Base-by-base conservation (phyloP, 306 rosid species). In the Sphenostylis stenocarpa region DNA sequence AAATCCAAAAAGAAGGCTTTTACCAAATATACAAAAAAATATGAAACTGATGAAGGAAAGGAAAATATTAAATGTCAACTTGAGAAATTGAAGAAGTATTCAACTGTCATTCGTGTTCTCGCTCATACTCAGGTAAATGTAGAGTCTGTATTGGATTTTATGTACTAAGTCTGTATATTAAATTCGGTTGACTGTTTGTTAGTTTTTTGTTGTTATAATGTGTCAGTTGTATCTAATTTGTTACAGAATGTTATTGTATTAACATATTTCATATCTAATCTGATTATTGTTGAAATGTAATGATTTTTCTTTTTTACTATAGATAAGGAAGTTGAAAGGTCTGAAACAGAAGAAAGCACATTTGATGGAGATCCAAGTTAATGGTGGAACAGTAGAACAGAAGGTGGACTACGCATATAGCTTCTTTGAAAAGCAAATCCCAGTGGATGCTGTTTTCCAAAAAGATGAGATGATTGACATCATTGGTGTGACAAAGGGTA, bases 321-420 rank as follows among this genome's bases (percentile, higher is more conserved):
- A 92, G 97, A 86, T 92, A 52, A 84, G 95, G 77, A 92, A 90
- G 78, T 60, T 92, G 96, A 92, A 90, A 76, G 97, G 97, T 31
- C 81, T 92, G 34, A 92, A 92, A 39, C 97, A 92, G 72, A 92
- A 92, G 91, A 92, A 92, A 56, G 96, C 97, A 62, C 97, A 92
- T 72, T 79, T 92, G 79, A 92, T 92, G 91, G 96, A 92, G 86
- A 87, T 92, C 67, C 97, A 92, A 79, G 94, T 90, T 3, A 92
- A 90, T 21, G 96, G 97, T 17, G 96, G 97, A 24, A 84, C 92
- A 1, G 24, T 92, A 36, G 83, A 75, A 1, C 92, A 87, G 72
- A 92, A 90, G 84, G 96, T 92, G 26, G 97, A 90, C 80, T 92
- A 73, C 89, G 89, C 94, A 0, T 87, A 83, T 4, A 57, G 85